These are phyloP conservation scores for Cucumis melo DNA, from an alignment of 306 rosid genomes.

Conservation along the genomic window DNA sequence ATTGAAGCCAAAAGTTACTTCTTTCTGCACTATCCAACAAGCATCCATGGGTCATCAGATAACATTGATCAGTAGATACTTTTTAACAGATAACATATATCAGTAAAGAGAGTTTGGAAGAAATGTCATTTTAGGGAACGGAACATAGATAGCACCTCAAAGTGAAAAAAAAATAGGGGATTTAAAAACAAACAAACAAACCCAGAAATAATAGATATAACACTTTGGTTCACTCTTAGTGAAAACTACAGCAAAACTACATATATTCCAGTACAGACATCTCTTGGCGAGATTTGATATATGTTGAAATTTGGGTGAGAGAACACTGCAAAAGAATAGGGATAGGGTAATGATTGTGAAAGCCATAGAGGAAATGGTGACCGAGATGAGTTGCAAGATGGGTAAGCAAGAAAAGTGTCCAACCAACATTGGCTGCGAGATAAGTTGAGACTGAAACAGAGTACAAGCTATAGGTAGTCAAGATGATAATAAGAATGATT, in stretches of 20 bases:
- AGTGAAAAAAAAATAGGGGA: neutral
- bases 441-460: neutral
- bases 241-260: neutral
- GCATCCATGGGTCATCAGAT: neutral
- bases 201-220: neutral
- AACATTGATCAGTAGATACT: neutral
- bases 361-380: neutral
- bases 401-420: neutral
- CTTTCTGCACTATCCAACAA: neutral
- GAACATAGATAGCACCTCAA: neutral
- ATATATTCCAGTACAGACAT: neutral
- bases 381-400: neutral
- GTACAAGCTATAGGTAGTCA: neutral
- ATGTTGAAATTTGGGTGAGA: neutral
- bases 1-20: neutral
- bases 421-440: neutral
- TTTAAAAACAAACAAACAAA: neutral
- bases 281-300: neutral
- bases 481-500: neutral
- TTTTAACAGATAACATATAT: neutral
- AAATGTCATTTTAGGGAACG: neutral
- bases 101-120: neutral
- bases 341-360: neutral
- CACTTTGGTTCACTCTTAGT: neutral
- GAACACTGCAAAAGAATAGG: neutral